A percentile compares a stretch with the other conserved stretches of the same genome.
phyloP scores from a whole-genome alignment of 495 filamentous ascomycete genomes.

The Penicillium odoratum region DNA sequence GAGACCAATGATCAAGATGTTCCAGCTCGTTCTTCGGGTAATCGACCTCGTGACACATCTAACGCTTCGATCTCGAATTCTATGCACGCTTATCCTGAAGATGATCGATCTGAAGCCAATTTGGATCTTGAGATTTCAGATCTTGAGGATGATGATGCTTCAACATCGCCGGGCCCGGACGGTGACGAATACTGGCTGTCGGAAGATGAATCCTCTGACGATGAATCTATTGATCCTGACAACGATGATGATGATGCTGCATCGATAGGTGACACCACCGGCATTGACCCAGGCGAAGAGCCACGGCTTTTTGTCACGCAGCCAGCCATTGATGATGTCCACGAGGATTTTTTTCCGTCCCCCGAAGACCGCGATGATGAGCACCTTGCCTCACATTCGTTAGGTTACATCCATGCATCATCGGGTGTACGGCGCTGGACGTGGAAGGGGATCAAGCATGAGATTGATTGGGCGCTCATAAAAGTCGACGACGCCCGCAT shows the following conservation, averaged over 20 bases:
- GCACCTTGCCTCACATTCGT: slow-evolving; percentile 71
- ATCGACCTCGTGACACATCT: slow-evolving; percentile 27
- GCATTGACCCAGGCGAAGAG: slow-evolving; percentile 71
- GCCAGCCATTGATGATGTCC: slow-evolving; percentile 82
- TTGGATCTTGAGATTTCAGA: slow-evolving; percentile 52
- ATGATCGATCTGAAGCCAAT: slow-evolving; percentile 34
- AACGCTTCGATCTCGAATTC: slow-evolving; percentile 23
- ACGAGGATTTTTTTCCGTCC: slow-evolving; percentile 70
- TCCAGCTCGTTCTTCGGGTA: slow-evolving; percentile 39
- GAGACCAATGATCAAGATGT: slow-evolving; percentile 30
- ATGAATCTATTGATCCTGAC: slow-evolving; percentile 42
- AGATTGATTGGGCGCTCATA: slow-evolving; percentile 95
- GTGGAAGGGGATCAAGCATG: slow-evolving; percentile 69
- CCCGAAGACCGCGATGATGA: slow-evolving; percentile 65
- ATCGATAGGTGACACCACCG: slow-evolving; percentile 82
- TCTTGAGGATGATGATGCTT: slow-evolving; percentile 43
- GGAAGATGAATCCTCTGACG: slow-evolving; percentile 49
- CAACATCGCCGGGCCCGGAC: slow-evolving; percentile 30
- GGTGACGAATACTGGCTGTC: slow-evolving; percentile 45
- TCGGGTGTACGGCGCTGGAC: slow-evolving; percentile 77
- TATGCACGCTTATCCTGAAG: slow-evolving; percentile 35
- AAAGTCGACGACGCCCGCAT: slow-evolving; percentile 71
- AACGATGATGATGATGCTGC: slow-evolving; percentile 59
- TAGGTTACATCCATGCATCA: slow-evolving; percentile 85
- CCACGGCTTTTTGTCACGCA: slow-evolving; percentile 76